Evolutionary conservation across 305 asterid species (phyloP), one percentile per base, ranked within the genome.

Genomic region (Coffea humblotiana): DNA sequence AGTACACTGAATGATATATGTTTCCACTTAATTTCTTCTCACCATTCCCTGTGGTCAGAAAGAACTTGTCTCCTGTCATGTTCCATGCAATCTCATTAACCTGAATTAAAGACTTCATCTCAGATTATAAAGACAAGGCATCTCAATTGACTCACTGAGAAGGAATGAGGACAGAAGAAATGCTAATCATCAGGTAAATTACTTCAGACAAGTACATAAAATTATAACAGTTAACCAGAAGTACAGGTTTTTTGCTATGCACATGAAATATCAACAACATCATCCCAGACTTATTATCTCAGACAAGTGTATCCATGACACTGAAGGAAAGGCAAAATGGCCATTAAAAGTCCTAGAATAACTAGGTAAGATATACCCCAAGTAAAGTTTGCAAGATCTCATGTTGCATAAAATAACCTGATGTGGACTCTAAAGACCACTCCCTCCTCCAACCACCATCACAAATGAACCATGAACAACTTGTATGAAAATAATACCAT

Each of bases 31-130:
- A 70, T 82, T 79, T 81, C 35, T 65, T 79, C 95, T 87, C 83
- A 96, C 98, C 98, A 87, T 92, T 92, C 80, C 98, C 99, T 9
- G 99, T 96, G 68, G 98, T 94, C 86, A 94, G 87, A 85, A 92
- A 96, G 92, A 96, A 96, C 90, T 86, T 83, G 80, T 94, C 97
- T 71, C 98, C 98, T 29, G 93, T 83, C 85, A 85, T 86, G 84
- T 92, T 95, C 98, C 99, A 93, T 1, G 97, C 97, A 77, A 96
- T 93, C 90, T 96, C 99, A 84, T 96, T 96, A 78, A 96, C 99
- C 99, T 94, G 92, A 81, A 72, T 23, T 23, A 52, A 47, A 45
- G 35, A 71, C 56, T 71, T 10, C 3, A 43, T 45, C 10, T 71
- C 47, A 43, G n/a, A 18, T 14, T 23, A 11, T 9, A 29, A n/a